Base-by-base conservation (phyloP, 768 basidiomycete species). In the Leccinum pellstonianum region DNA sequence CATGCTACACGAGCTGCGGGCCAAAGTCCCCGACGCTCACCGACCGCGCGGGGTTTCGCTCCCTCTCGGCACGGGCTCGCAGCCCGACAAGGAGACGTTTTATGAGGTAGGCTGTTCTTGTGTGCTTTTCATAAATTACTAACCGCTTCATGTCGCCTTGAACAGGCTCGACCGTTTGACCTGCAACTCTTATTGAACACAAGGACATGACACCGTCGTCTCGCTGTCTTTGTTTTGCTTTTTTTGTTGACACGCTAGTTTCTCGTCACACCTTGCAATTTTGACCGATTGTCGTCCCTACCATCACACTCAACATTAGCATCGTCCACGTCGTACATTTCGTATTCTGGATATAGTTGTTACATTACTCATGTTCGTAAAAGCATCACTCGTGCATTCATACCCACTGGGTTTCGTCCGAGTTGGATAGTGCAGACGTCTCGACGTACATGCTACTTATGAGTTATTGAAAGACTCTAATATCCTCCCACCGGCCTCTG, bases 401-500 rank as follows among this genome's bases (percentile, higher is more conserved):
- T 46, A 46, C 43, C 43, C 43, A 5, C 11, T 46, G 43, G 41
- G 43, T 43, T 43, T 6, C 23, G 47, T 48, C 11, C 23, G 29
- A n/a, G 43, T 19, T 43, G n/a, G 41, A 11, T 19, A 46, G 43
- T 19, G 19, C 19, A 43, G 43, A 11, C 5, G 43, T 43, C 43
- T 43, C 17, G 14, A 48, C 21, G 12, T 17, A 48, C 19, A 9
- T 4, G 31, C 29, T 41, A n/a, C 33, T 6, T 31, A 58, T 25
- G 52, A 38, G 46, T 61, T 72, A 81, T 58, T 70, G 75, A 60
- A 87, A 65, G 62, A 87, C 67, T 47, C 70, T 72, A 35, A 91
- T 76, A 66, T 87, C 87, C 59, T 83, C 81, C 87, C 88, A 89
- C 61, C 86, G 80, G 0, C 82, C 81, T 65, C 77, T 73, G 64